phyloP scores from a whole-genome alignment of 2,329 filamentous ascomycete genomes.

The Cercospora brassicicola region DNA sequence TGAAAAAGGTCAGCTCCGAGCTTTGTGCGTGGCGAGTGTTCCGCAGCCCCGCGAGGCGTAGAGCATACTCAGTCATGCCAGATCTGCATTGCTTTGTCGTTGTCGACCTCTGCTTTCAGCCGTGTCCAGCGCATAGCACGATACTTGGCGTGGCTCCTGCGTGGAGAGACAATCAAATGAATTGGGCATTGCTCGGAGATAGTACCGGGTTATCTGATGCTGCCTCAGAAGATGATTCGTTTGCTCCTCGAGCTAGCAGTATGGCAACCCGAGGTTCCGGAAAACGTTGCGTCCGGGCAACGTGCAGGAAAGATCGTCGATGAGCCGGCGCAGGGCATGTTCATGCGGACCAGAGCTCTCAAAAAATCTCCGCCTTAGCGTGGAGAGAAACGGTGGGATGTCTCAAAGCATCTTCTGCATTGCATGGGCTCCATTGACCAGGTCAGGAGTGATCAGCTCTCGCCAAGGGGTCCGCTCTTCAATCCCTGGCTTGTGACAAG shows the following conservation, averaged over 20 bases:
- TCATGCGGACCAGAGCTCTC: neutral
- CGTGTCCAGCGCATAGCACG: neutral
- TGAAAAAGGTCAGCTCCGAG: neutral
- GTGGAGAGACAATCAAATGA: neutral
- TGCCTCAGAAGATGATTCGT: neutral
- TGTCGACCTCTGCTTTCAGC: neutral
- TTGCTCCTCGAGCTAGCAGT: neutral
- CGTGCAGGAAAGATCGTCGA: neutral
- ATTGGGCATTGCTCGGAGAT: neutral
- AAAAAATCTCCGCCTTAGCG: neutral
- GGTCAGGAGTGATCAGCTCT: neutral
- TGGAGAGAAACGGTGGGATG: neutral
- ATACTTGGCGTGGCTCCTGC: neutral
- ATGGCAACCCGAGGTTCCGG: neutral
- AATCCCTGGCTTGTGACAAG: neutral
- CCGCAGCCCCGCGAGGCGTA: neutral
- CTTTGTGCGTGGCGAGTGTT: neutral
- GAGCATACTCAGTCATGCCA: neutral
- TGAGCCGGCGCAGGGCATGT: neutral
- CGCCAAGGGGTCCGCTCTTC: neutral
- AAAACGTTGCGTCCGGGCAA: neutral
- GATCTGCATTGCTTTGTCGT: neutral
- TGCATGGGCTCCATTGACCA: neutral
- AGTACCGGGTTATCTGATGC: neutral
- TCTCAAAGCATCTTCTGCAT: neutral